A percentile compares a stretch with the other conserved stretches of the same genome.
Evolutionary conservation across 371 early-diverging fungal species (phyloP).

Genomic region (Apophysomyces elegans): DNA sequence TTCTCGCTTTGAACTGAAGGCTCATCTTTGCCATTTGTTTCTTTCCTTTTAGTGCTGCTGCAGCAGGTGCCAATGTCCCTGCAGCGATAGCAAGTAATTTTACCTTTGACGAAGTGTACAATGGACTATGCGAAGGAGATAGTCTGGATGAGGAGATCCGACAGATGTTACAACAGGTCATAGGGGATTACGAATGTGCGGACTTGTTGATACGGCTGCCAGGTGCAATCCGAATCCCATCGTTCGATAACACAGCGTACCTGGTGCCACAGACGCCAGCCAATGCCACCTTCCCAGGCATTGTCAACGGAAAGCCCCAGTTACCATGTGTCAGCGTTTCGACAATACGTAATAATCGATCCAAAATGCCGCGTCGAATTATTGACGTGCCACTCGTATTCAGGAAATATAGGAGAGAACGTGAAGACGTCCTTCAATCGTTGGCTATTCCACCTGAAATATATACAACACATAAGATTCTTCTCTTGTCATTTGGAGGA

Average conservation of each 20-base stretch:
- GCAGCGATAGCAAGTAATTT: slow-evolving; percentile 77
- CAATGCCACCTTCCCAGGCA: slow-evolving; percentile 22
- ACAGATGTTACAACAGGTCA: slow-evolving; percentile 49
- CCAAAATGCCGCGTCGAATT: slow-evolving; percentile 35
- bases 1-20: not conserved
- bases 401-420: slow-evolving; percentile 49
- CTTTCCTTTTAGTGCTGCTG: slow-evolving; percentile 55
- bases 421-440: slow-evolving; percentile 55
- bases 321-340: slow-evolving; percentile 43
- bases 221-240: slow-evolving; percentile 72
- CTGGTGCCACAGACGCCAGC: slow-evolving; percentile 49
- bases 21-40: not conserved
- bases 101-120: slow-evolving; percentile 78
- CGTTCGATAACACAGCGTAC: slow-evolving; percentile 50
- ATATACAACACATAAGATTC: slow-evolving; percentile 59
- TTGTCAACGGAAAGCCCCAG: slow-evolving; percentile 46
- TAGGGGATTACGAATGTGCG: slow-evolving; percentile 62
- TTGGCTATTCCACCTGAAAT: slow-evolving; percentile 66
- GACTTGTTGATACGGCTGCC: slow-evolving; percentile 70
- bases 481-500: slow-evolving; percentile 81
- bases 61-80: slow-evolving; percentile 60
- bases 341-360: slow-evolving; percentile 20
- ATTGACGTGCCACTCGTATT: slow-evolving; percentile 70
- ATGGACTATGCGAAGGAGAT: slow-evolving; percentile 63
- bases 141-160: slow-evolving; percentile 54